Percentiles rank a stretch among this genome's conserved stretches.
Evolutionary conservation across 768 basidiomycete species (phyloP).

Genomic region (Lactifluus echinatus): DNA sequence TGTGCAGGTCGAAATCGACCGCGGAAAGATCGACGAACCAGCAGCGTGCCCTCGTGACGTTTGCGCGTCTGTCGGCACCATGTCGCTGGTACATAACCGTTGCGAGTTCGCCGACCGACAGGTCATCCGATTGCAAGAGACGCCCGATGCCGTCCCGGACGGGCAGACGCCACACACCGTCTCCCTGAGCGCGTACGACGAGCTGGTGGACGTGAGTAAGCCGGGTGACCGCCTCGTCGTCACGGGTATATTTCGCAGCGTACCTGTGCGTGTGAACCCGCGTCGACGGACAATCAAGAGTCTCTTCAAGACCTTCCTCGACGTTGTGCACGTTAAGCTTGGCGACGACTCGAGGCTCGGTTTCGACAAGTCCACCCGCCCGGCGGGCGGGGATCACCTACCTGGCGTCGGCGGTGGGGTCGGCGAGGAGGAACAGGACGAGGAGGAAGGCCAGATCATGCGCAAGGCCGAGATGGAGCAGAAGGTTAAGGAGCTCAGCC

Average conservation of each 20-base stretch:
- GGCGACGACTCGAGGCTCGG: constrained; percentile 58
- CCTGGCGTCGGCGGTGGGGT: constrained; percentile 64
- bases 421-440: constrained; percentile 53
- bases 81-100: constrained; percentile 94
- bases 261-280: constrained; percentile 93
- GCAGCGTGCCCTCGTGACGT: constrained; percentile 87
- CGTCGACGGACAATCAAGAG: constrained; percentile 87
- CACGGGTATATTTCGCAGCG: constrained; percentile 90
- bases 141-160: constrained; percentile 95
- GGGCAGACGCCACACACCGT: constrained; percentile 98
- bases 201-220: constrained; percentile 92
- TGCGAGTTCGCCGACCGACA: constrained; percentile 96
- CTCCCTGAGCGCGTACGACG: constrained; percentile 95
- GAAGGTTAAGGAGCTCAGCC: constrained; percentile 63
- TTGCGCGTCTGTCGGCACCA: constrained; percentile 79
- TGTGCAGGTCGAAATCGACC: constrained; percentile 93
- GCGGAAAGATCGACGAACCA: constrained; percentile 96
- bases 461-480: constrained; percentile 67
- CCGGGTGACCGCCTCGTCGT: constrained; percentile 90
- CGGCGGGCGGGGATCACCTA: constrained; percentile 56
- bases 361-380: constrained; percentile 71
- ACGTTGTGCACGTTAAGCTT: constrained; percentile 86
- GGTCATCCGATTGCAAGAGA: constrained; percentile 92
- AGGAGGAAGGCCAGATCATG: constrained; percentile 31
- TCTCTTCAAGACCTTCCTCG: constrained; percentile 95